Conservation (phyloP, 2,329 filamentous ascomycete genomes). For the Aspergillus arachidicola region DNA sequence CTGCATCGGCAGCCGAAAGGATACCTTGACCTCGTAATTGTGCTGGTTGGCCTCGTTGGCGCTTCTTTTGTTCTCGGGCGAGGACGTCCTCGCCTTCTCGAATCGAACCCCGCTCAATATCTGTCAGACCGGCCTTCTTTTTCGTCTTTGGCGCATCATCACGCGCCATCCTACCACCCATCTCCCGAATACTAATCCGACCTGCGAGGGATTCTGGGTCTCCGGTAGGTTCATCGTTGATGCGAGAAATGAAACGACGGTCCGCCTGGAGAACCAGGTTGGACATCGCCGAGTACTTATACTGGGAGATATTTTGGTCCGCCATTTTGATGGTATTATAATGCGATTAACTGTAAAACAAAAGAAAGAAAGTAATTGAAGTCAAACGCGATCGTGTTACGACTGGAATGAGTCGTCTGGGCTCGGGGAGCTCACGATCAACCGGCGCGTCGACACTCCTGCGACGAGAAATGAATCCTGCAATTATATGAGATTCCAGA, state of each 20-base stretch:
- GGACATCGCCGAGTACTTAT: slow-evolving; percentile 99
- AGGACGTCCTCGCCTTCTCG: slow-evolving; percentile 83
- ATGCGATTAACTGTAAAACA: slow-evolving; percentile 9
- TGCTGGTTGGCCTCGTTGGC: slow-evolving; percentile 72
- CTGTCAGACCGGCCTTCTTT: slow-evolving; percentile 67
- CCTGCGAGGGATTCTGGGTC: slow-evolving; percentile 97
- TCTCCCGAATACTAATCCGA: slow-evolving; percentile 88
- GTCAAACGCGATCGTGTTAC: slow-evolving; percentile 27
- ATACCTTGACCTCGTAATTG: slow-evolving; percentile 75
- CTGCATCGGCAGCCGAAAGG: slow-evolving; percentile 78
- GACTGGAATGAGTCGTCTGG: slow-evolving; percentile 29
- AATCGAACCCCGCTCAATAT: slow-evolving; percentile 73
- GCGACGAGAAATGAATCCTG: slow-evolving; percentile 28
- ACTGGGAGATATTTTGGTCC: slow-evolving; percentile 80
- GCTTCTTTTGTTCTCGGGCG: slow-evolving; percentile 81
- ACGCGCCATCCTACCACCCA: slow-evolving; percentile 82
- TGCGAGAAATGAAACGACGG: slow-evolving; percentile 88
- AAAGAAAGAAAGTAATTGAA: slow-evolving; percentile 20
- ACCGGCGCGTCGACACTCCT: slow-evolving; percentile 36
- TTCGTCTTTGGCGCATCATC: slow-evolving; percentile 81
- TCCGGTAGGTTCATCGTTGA: slow-evolving; percentile 91
- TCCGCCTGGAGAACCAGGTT: slow-evolving; percentile 99
- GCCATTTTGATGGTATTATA: slow-evolving; percentile 60
- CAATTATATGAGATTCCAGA: slow-evolving; percentile 25
- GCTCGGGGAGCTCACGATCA: slow-evolving; percentile 38